These are phyloP conservation scores for Sonneratia alba DNA, from an alignment of 345 rosid genomes.

Conservation along the genomic window DNA sequence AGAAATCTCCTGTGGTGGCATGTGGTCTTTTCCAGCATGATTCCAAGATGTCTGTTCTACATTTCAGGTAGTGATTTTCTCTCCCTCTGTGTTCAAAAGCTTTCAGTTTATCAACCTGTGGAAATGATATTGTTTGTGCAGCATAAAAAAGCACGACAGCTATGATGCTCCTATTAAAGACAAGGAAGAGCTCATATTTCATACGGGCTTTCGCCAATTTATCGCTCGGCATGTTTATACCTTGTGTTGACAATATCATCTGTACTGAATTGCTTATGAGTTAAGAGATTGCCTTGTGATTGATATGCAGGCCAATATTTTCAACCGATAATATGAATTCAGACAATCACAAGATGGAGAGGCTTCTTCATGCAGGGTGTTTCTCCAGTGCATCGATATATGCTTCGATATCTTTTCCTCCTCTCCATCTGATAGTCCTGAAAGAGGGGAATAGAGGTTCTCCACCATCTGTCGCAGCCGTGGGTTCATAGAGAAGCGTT, in stretches of 20 bases:
- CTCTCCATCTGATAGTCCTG: constrained; percentile 74
- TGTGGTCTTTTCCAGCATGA: constrained; percentile 94
- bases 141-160: constrained; percentile 69
- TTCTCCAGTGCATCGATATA: constrained; percentile 73
- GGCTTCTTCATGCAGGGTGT: constrained; percentile 77
- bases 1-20: constrained; percentile 40
- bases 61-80: constrained; percentile 53
- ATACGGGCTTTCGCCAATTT: constrained; percentile 92
- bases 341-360: constrained; percentile 96
- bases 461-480: constrained; percentile 63
- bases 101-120: background rate
- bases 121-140: constrained; percentile 21
- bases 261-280: constrained; percentile 5
- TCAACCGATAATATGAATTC: constrained; percentile 66
- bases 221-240: constrained; percentile 51
- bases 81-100: background rate
- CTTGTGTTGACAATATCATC: background rate
- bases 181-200: constrained; percentile 84
- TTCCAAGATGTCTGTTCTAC: constrained; percentile 95
- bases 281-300: constrained; percentile 6
- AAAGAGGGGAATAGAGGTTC: constrained; percentile 39
- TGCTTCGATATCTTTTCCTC: constrained; percentile 77
- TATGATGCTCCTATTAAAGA: constrained; percentile 73
- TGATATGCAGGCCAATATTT: constrained; percentile 66
- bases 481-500: constrained; percentile 76